Evolutionary conservation across 805 yeast genomes (phyloP), one percentile per base, ranked within the genome.

Genomic region (Saccharomycopsis oosterbeekiorum): DNA sequence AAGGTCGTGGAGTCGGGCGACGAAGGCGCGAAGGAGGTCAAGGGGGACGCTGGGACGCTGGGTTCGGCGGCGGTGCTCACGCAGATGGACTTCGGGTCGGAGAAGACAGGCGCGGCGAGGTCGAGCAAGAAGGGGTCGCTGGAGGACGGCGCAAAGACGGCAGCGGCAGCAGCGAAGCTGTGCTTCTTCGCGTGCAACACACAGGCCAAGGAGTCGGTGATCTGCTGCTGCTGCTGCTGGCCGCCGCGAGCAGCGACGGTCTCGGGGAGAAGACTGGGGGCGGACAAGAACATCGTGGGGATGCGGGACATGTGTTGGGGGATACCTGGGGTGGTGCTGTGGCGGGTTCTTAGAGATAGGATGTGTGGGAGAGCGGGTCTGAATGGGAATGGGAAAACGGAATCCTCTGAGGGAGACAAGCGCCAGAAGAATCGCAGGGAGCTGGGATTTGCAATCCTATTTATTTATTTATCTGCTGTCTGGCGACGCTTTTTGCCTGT

Each of bases 111-210:
- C 5, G 54, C n/a, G 11, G 19, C 24, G 11, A 37, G 6, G 15
- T 40, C 53, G 8, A 47, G 4, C 34, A 47, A 19, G 53, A 47
- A 47, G 26, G 50, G 50, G 26, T 19, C 17, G 24, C 24, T 11
- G 15, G 34, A 2, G 5, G 53, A n/a, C n/a, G n/a, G n/a, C n/a
- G n/a, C n/a, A n/a, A n/a, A n/a, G n/a, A n/a, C 9, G 14, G 53
- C 9, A 4, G 53, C 19, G 53, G 34, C 9, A 15, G 34, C 19
- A n/a, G 51, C 55, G 57, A 55, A 62, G 42, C 65, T 63, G 54
- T 58, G 41, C 42, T 59, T 63, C 56, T 63, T 63, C 1, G 65
- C 65, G 50, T 51, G 40, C 14, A 63, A 57, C 40, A 63, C 65
- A 19, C 43, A 29, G n/a, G 62, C 64, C 24, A 63, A 53, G 11